Evolutionary conservation across 768 basidiomycete genomes (phyloP), one percentile per base, ranked within the genome.

Genomic region (Lepiota brunneoincarnata): DNA sequence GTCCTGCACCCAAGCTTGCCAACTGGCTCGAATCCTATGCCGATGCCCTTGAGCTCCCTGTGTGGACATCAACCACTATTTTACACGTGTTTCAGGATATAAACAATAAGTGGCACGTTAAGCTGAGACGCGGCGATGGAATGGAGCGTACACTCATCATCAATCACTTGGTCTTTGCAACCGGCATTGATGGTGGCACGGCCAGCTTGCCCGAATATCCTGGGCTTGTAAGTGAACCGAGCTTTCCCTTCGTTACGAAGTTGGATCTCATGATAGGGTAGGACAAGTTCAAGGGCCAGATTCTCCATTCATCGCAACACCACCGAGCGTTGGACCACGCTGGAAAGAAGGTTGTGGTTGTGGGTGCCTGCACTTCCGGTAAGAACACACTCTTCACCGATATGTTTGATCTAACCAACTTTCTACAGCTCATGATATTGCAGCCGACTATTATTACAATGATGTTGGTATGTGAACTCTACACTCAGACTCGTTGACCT

Each of bases 341-440:
- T 4, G 84, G 84, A 5, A 87, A 87, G 71, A 86, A 81, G 59
- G 84, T 79, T 5, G 72, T 88, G 1, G 72, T 89, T n/a, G 72
- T 89, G 1, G 86, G 87, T 12, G 78, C 86, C n/a, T 81, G 82
- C 38, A 85, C 79, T 47, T 83, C 82, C 23, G 78, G 78, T 79
- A n/a, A 61, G 15, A 49, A 21, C 4, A 12, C 24, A 20, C 34
- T 34, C 28, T 11, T 4, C 17, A 10, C 4, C 38, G 3, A 14
- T 11, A 17, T 12, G 2, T 9, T 4, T 4, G 6, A 17, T 36
- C 28, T 34, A 34, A 14, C n/a, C 3, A n/a, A 41, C 3, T 9
- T 24, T 35, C 14, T 21, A 12, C 40, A 74, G 73, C 66, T 0
- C 75, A 77, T 56, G 74, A 77, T 59, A 72, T 77, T 28, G 67